Base-by-base conservation (phyloP, 495 filamentous ascomycete genomes). In the Penicillium malachiteum region DNA sequence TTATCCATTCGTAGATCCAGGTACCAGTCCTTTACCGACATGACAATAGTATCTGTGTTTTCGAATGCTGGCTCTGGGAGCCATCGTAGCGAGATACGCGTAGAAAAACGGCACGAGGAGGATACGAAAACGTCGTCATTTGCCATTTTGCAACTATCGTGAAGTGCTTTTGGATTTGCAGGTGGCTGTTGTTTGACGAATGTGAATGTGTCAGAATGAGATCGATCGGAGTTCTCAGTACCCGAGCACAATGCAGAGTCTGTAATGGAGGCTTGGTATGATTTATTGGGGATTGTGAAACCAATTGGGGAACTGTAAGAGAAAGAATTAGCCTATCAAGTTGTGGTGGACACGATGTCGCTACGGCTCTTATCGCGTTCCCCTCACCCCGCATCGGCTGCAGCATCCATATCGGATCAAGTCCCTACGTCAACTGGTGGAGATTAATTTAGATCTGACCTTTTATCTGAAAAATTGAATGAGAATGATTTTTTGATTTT, bases 61-160 rank as follows among this genome's bases (percentile, higher is more conserved):
- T 78, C 75, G 40, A 65, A 68, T 4, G 72, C 52, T 2, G 70
- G 58, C 30, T 71, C 70, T 7, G 75, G 71, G 9, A 69, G 65
- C 75, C 75, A 78, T 59, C 72, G 71, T 31, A 78, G 54, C 7
- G 73, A 76, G 41, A 78, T 68, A n/a, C 75, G 68, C 2, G 71
- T 73, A 14, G 72, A 75, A 50, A 74, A 66, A 31, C 70, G 68
- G 48, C 70, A 66, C 5, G 43, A 34, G 3, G 65, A 57, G 13
- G 26, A 18, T 12, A 26, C 43, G 6, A 21, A 13, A 8, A 26
- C 30, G 31, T 46, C 42, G 31, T 46, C 42, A 4, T 44, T 26
- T 32, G 43, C 26, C 43, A 46, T 46, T 46, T 41, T 41, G 7
- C 26, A 11, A 8, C 17, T 44, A 18, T 44, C 7, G 42, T 8